Evolutionary conservation across 1,284 basidiomycete species (phyloP).

Genomic region (Puccinia coronata): DNA sequence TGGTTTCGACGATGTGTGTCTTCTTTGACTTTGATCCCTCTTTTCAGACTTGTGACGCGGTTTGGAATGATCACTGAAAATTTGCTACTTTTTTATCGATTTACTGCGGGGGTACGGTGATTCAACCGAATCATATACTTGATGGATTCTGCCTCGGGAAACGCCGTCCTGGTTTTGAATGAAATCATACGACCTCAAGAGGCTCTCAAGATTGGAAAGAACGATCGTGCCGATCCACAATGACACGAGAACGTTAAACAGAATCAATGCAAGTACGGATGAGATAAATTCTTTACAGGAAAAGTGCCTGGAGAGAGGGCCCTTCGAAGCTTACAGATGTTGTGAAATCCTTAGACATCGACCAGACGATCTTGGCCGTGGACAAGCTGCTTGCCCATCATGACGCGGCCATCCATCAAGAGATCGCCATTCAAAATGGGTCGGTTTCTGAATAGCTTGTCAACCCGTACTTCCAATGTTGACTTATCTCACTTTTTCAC

Average conservation of each 20-base stretch:
- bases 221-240: constrained; percentile 38
- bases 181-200: background rate
- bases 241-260: constrained; percentile 36
- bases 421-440: constrained; percentile 45
- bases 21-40: background rate
- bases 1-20: constrained; percentile 46
- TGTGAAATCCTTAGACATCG: constrained; percentile 25
- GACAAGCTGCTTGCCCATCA: constrained; percentile 36
- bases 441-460: background rate
- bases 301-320: background rate
- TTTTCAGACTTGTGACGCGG: background rate
- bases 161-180: background rate
- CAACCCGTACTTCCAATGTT: background rate
- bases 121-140: background rate
- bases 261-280: constrained; percentile 37
- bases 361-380: constrained; percentile 27
- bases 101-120: too few relatives aligned
- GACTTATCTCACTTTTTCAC: background rate
- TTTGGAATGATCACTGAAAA: background rate
- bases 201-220: constrained; percentile 37
- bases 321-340: background rate
- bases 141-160: background rate
- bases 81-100: too few relatives aligned
- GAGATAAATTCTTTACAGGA: background rate
- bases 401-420: constrained; percentile 41